Conservation (phyloP, 202 grass and related monocot species). For the Panicum virgatum region DNA sequence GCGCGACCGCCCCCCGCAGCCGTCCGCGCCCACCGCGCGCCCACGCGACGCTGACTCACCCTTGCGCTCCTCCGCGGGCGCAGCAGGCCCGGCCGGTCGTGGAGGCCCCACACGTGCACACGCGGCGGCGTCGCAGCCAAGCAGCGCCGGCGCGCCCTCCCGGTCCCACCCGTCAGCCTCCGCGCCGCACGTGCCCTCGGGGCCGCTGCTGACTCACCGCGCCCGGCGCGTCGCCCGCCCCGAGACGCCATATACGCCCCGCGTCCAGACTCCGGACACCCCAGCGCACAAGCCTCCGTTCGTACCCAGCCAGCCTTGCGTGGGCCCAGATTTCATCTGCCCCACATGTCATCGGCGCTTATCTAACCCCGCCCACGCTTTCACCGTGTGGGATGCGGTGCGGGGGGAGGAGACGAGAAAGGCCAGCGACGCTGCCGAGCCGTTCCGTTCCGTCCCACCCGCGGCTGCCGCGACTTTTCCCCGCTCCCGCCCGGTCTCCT, state of each 20-base stretch:
- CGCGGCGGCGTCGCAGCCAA: slow-evolving; percentile 4
- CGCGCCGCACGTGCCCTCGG: not conserved
- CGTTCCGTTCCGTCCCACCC: not conserved
- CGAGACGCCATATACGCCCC: slow-evolving; percentile 18
- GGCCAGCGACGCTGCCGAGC: not conserved
- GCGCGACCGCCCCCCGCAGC: not conserved
- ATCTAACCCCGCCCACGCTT: not conserved
- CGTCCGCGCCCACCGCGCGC: slow-evolving; percentile 1
- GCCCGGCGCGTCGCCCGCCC: not conserved
- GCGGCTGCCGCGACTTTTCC: not conserved
- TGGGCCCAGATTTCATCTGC: accelerated
- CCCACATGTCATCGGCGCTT: not conserved
- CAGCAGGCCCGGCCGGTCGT: not conserved
- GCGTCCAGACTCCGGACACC: no score
- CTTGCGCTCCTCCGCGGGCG: not conserved
- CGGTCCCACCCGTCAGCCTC: not conserved
- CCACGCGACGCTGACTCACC: not conserved
- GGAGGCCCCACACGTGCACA: not conserved
- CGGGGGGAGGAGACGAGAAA: no score
- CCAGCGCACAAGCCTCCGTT: not conserved
- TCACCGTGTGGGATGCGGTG: not conserved
- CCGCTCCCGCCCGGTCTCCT: not conserved
- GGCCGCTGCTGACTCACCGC: slow-evolving; percentile 3
- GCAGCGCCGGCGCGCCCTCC: no score
- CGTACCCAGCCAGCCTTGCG: not conserved